Conservation (phyloP, 2,329 filamentous ascomycete genomes). For the Aureobasidium sp. region DNA sequence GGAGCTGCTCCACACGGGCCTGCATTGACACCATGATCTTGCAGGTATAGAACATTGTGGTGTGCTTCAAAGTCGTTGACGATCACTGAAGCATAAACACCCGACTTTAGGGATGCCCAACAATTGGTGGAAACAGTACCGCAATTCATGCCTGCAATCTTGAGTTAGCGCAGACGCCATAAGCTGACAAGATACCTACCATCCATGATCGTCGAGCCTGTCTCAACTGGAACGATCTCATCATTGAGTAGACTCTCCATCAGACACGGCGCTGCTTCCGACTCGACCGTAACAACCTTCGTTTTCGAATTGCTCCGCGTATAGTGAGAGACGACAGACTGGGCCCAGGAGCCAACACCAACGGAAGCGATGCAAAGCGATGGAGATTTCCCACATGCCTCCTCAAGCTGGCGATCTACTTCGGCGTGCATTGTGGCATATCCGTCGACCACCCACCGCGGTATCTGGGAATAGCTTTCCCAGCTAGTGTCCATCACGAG, state of each 20-base stretch:
- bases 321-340: slow-evolving; percentile 61
- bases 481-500: slow-evolving; percentile 65
- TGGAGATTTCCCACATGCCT: slow-evolving; percentile 5
- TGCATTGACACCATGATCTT: slow-evolving; percentile 39
- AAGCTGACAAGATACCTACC: slow-evolving; percentile 33
- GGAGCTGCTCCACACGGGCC: slow-evolving; percentile 59
- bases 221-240: slow-evolving; percentile 44
- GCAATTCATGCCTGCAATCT: slow-evolving; percentile 50
- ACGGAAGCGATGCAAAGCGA: slow-evolving; percentile 57
- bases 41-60: slow-evolving; percentile 48
- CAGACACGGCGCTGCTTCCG: slow-evolving; percentile 57
- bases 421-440: slow-evolving; percentile 68
- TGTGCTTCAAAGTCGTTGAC: slow-evolving; percentile 60
- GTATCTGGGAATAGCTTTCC: slow-evolving; percentile 58
- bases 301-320: slow-evolving; percentile 33
- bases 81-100: slow-evolving; percentile 54
- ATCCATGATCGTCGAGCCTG: slow-evolving; percentile 61
- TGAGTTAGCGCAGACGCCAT: neutral
- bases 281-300: slow-evolving; percentile 61
- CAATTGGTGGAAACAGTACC: slow-evolving; percentile 60
- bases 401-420: slow-evolving; percentile 54
- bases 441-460: slow-evolving; percentile 69
- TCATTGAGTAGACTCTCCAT: slow-evolving; percentile 46
- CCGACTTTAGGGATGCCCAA: slow-evolving; percentile 53
- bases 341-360: slow-evolving; percentile 66